These are phyloP conservation scores for Aschersonia sp. DNA, from an alignment of 2,329 filamentous ascomycete genomes.

Conservation along the genomic window DNA sequence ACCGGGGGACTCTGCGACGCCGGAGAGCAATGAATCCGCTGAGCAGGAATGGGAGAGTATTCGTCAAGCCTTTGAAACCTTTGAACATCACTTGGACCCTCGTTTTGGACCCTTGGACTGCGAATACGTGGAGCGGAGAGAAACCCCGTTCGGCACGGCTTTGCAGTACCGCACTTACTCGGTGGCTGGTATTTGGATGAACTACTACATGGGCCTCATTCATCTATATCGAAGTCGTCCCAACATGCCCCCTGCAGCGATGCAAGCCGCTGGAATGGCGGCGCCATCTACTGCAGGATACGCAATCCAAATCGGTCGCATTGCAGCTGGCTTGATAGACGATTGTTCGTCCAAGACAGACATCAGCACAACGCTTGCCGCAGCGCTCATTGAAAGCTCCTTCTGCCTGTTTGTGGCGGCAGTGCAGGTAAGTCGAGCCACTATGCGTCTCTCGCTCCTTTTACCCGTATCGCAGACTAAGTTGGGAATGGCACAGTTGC, in stretches of 20 bases:
- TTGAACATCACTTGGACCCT: conserved; percentile 51
- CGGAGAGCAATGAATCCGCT: conserved; percentile 52
- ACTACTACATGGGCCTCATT: conserved; percentile 75
- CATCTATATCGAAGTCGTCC: conserved; percentile 73
- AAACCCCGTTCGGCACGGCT: conserved; percentile 66
- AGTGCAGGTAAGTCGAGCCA: conserved; percentile 39
- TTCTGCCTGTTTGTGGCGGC: conserved; percentile 80
- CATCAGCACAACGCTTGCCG: conserved; percentile 65
- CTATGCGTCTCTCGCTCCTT: neutral
- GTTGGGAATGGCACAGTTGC: conserved; percentile 11
- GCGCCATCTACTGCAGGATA: conserved; percentile 56
- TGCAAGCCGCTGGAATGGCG: conserved; percentile 70
- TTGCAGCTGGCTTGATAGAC: conserved; percentile 57
- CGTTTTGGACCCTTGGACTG: conserved; percentile 63
- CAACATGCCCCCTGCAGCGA: conserved; percentile 78
- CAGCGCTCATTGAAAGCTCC: conserved; percentile 67
- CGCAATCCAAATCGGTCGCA: conserved; percentile 64
- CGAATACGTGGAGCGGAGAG: conserved; percentile 47
- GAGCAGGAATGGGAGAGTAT: conserved; percentile 69
- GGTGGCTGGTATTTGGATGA: conserved; percentile 78
- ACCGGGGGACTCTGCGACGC: conserved; percentile 42
- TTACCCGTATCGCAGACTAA: neutral
- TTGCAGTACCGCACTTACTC: conserved; percentile 73
- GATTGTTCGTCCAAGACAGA: conserved; percentile 35
- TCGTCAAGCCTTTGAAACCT: conserved; percentile 50